Conservation (phyloP, 1,284 basidiomycete genomes). For the Amylostereum areolatum region DNA sequence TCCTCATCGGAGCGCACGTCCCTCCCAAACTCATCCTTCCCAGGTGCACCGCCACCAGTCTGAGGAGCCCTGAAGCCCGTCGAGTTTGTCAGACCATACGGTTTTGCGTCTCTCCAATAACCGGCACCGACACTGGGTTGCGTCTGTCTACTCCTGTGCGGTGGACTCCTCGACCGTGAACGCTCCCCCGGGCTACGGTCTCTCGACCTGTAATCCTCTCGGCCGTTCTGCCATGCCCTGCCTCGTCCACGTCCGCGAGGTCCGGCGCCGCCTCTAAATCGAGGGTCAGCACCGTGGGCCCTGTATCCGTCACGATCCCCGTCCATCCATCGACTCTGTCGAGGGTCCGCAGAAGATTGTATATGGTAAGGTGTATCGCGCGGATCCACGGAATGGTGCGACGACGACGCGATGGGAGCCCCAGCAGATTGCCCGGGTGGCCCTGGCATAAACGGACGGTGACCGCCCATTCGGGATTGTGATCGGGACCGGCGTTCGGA, state of each 20-base stretch:
- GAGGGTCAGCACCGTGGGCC: too few relatives aligned
- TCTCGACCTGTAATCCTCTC: too few relatives aligned
- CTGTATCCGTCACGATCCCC: too few relatives aligned
- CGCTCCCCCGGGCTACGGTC: constrained; percentile 14
- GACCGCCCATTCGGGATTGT: neutral
- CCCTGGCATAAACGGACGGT: constrained; percentile 20
- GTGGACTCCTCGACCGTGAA: constrained; percentile 70
- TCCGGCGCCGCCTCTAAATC: too few relatives aligned
- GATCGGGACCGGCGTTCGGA: constrained; percentile 21
- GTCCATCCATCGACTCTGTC: too few relatives aligned
- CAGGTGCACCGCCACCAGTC: constrained; percentile 14
- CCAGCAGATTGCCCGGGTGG: neutral
- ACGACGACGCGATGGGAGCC: neutral
- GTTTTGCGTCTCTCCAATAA: constrained; percentile 36
- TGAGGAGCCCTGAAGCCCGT: constrained; percentile 11
- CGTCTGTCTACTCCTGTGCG: constrained; percentile 39
- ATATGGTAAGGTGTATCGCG: constrained; percentile 1
- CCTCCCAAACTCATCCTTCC: constrained; percentile 77
- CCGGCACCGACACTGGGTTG: neutral
- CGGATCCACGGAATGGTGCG: neutral
- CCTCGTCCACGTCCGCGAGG: too few relatives aligned
- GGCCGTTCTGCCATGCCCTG: too few relatives aligned
- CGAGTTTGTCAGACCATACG: constrained; percentile 52
- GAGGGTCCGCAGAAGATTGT: too few relatives aligned
- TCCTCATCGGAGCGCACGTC: constrained; percentile 28